Base-by-base conservation (phyloP, 768 basidiomycete genomes). In the Ephemerocybe angulata region DNA sequence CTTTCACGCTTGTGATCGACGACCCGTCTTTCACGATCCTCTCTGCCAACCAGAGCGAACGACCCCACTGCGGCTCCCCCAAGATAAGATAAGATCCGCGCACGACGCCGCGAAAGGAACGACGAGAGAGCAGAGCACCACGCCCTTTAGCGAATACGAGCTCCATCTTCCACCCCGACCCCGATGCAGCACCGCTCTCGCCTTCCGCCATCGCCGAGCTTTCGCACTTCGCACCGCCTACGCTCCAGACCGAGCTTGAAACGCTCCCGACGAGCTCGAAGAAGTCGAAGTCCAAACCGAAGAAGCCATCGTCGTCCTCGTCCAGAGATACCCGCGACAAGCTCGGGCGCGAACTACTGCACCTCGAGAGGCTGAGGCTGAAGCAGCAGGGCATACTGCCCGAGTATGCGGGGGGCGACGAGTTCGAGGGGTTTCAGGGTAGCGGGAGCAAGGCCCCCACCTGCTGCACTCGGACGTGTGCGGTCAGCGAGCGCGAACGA, bases 361-460 rank as follows among this genome's bases (percentile, higher is more conserved):
- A 33, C 28, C 49, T 56, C 12, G 55, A 58, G 49, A 24, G 58
- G 27, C n/a, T n/a, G n/a, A n/a, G n/a, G n/a, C 52, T 55, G 38
- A 58, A 58, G 40, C 22, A 42, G 25, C 54, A 58, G 17, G 54
- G 50, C 6, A 50, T 48, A 2, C 49, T 61, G 70, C 35, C 61
- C 71, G 27, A 70, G 62, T 67, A 67, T 19, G 69, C 63, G 8
- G 67, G 67, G 13, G 66, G 67, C 4, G 76, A 70, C 3, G 72
- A 74, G 12, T 87, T 89, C 55, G 85, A 88, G 61, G 86, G 85
- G 0, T 87, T 87, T 67, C 85, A 80, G 57, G 86, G 84, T 6
- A 78, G 81, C 57, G 77, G 70, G 1, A 58, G 53, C 29, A 41
- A 42, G 8, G 50, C 48, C 48, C n/a, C 19, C 49, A 24, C 8